A percentile compares a stretch with the other conserved stretches of the same genome.
Evolutionary conservation across 148 eudicot genomes (phyloP).

Genomic region (Agrostemma githago): DNA sequence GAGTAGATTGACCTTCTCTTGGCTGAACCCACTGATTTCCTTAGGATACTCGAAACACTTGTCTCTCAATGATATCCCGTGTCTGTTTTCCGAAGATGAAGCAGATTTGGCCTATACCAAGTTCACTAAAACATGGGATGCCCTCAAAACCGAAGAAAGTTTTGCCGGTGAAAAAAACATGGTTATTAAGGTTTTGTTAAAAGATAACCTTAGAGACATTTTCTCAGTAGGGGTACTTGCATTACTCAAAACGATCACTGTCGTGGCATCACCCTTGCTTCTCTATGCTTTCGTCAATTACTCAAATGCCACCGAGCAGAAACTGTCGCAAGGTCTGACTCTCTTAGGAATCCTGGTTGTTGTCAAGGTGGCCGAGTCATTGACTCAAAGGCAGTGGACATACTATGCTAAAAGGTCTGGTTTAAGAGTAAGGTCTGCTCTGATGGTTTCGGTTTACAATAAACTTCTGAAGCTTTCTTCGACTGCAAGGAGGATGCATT

Average conservation of each 20-base stretch:
- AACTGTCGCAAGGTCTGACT: slow-evolving; percentile 18
- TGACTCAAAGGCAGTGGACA: slow-evolving; percentile 27
- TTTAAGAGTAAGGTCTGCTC: slow-evolving; percentile 39
- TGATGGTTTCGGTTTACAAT: slow-evolving; percentile 48
- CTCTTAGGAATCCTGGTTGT: slow-evolving; percentile 21
- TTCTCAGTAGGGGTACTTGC: slow-evolving; percentile 20
- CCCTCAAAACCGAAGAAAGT: slow-evolving; percentile 7
- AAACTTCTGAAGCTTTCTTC: slow-evolving; percentile 48
- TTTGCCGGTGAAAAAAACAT: slow-evolving; percentile 2
- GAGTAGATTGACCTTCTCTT: slow-evolving; percentile 16
- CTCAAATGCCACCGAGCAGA: slow-evolving; percentile 18
- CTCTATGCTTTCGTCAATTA: slow-evolving; percentile 23
- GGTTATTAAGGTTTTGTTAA: slow-evolving; percentile 16
- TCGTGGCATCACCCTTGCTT: slow-evolving; percentile 24
- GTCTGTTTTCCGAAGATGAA: slow-evolving; percentile 22
- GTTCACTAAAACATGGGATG: slow-evolving; percentile 24
- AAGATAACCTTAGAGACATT: slow-evolving; percentile 18
- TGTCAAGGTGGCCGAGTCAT: slow-evolving; percentile 21
- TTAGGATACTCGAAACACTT: slow-evolving; percentile 22
- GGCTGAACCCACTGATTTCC: slow-evolving; percentile 25
- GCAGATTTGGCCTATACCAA: slow-evolving; percentile 21
- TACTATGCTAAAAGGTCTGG: slow-evolving; percentile 21
- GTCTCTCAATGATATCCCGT: slow-evolving; percentile 19
- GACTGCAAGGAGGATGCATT: slow-evolving; percentile 34
- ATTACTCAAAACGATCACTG: slow-evolving; percentile 17